Conservation (phyloP, 306 rosid genomes). For the Rosa rugosa region DNA sequence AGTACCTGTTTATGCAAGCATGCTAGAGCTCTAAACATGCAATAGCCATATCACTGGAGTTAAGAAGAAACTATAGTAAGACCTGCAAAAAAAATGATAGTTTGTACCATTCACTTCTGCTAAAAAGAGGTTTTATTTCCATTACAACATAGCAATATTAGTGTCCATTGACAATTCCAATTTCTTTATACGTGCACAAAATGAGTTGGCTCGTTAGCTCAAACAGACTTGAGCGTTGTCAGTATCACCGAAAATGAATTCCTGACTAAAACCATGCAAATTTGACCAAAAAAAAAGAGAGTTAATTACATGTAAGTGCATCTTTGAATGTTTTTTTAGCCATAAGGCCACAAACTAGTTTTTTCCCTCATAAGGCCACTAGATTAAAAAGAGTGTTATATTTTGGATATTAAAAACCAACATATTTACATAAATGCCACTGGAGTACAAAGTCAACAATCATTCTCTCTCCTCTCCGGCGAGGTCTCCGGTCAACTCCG, state of each 20-base stretch:
- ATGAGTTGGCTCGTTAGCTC: neutral
- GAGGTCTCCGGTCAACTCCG: too few relatives aligned
- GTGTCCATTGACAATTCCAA: neutral
- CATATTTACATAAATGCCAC: too few relatives aligned
- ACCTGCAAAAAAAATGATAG: neutral
- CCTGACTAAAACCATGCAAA: too few relatives aligned
- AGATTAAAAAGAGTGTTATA: too few relatives aligned
- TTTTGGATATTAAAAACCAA: too few relatives aligned
- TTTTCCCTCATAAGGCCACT: too few relatives aligned
- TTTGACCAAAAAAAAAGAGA: too few relatives aligned
- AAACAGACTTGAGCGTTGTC: neutral
- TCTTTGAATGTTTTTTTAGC: too few relatives aligned
- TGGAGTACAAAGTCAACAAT: too few relatives aligned
- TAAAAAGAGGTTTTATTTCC: neutral
- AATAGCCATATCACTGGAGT: constrained; percentile 26
- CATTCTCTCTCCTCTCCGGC: too few relatives aligned
- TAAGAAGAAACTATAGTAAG: constrained; percentile 1
- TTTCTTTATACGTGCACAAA: neutral
- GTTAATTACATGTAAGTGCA: too few relatives aligned
- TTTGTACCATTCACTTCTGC: neutral
- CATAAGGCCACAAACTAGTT: too few relatives aligned
- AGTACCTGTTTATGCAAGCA: constrained; percentile 28
- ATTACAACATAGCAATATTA: neutral
- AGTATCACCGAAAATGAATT: neutral
- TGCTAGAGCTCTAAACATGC: constrained; percentile 23